Evolutionary conservation across 2,329 filamentous ascomycete species (phyloP).

Genomic region (Zymoseptoria ardabiliae): DNA sequence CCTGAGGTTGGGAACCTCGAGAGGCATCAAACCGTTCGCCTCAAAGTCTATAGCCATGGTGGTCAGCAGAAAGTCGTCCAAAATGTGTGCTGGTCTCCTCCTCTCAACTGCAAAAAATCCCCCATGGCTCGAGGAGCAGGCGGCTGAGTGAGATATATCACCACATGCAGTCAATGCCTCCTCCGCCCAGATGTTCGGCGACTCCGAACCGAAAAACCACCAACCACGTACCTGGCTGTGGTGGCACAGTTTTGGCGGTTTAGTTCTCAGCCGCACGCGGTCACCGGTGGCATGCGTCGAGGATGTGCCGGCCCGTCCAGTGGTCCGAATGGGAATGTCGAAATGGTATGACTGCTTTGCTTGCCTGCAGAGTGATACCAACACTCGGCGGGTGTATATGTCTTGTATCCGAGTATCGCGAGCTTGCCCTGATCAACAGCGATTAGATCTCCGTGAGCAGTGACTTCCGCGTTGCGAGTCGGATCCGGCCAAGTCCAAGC

Average conservation of each 20-base stretch:
- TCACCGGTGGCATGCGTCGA: not conserved
- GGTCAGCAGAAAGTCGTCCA: not conserved
- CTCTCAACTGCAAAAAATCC: not conserved
- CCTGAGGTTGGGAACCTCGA: conserved; percentile 55
- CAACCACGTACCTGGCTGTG: not conserved
- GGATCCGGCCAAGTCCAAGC: not conserved
- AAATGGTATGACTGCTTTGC: not conserved
- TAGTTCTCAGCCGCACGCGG: not conserved
- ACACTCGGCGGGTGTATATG: not conserved
- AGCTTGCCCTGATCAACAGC: not conserved
- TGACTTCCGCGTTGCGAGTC: not conserved
- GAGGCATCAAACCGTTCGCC: conserved; percentile 33
- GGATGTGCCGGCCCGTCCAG: not conserved
- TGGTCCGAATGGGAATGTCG: not conserved
- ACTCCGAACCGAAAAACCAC: not conserved
- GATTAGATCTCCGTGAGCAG: not conserved
- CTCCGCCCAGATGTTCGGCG: not conserved
- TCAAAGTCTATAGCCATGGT: conserved; percentile 21
- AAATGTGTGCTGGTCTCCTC: not conserved
- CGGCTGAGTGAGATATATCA: not conserved
- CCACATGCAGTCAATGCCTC: not conserved
- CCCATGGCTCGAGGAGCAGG: not conserved
- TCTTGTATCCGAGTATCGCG: not conserved
- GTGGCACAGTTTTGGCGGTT: not conserved
- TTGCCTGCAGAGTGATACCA: too few species aligned